Conservation (phyloP, 1,284 basidiomycete genomes). For the Ceraceosorus guamensis region DNA sequence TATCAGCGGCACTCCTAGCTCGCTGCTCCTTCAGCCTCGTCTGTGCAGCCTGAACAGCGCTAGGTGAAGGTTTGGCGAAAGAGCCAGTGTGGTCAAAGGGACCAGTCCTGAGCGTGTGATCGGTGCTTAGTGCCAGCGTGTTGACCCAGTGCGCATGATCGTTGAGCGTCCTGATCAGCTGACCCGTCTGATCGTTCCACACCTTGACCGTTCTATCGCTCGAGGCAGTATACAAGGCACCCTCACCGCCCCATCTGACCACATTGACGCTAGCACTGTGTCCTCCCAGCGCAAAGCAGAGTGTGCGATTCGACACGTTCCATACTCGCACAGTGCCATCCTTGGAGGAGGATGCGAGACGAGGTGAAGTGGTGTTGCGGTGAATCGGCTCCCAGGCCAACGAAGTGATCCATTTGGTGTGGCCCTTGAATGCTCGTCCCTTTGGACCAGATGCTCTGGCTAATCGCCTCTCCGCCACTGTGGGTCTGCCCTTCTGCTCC, state of each 20-base stretch:
- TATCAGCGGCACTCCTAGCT: slow-evolving; percentile 58
- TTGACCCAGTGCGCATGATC: slow-evolving; percentile 99
- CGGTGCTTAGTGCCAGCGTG: slow-evolving; percentile 87
- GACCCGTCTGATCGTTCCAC: slow-evolving; percentile 75
- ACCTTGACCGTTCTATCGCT: slow-evolving; percentile 88
- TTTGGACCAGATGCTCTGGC: slow-evolving; percentile 36
- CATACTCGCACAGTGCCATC: slow-evolving; percentile 92
- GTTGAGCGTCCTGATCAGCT: slow-evolving; percentile 63
- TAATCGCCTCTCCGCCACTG: slow-evolving; percentile 33
- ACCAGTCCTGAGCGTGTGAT: slow-evolving; percentile 87
- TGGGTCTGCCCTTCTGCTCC: slow-evolving; percentile 27
- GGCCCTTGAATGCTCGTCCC: slow-evolving; percentile 58
- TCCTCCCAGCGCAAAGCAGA: slow-evolving; percentile 76
- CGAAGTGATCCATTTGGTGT: slow-evolving; percentile 95
- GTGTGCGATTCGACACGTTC: slow-evolving; percentile 67
- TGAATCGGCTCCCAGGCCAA: slow-evolving; percentile 95
- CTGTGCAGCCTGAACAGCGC: too few relatives aligned
- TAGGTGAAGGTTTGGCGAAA: slow-evolving; percentile 5
- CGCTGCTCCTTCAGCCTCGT: slow-evolving; percentile 4
- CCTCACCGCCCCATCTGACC: slow-evolving; percentile 77
- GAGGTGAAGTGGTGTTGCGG: slow-evolving; percentile 48
- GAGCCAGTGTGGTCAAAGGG: slow-evolving; percentile 74
- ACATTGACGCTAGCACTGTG: slow-evolving; percentile 91
- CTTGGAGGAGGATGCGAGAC: slow-evolving; percentile 89
- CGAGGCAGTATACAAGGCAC: slow-evolving; percentile 70